phyloP scores from a whole-genome alignment of 2,329 filamentous ascomycete genomes.

The Cordyceps cateniannulata region DNA sequence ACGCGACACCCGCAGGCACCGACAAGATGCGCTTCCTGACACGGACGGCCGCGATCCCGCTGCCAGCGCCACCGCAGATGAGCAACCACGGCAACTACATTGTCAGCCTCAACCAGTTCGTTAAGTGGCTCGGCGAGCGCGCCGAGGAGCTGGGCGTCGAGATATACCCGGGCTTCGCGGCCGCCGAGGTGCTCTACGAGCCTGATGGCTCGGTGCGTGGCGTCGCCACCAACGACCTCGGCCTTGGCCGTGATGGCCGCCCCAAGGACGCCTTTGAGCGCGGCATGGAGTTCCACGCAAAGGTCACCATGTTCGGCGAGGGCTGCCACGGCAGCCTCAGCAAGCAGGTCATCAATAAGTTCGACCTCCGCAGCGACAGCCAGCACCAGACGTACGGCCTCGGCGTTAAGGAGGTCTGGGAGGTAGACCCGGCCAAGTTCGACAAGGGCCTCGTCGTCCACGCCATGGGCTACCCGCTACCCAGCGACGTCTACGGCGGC shows the following conservation, averaged over 20 bases:
- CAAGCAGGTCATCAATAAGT: constrained; percentile 93
- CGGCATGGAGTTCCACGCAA: constrained; percentile 96
- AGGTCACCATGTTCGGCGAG: constrained; percentile 86
- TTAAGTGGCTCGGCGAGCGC: constrained; percentile 90
- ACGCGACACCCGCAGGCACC: constrained; percentile 73
- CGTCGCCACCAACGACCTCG: constrained; percentile 93
- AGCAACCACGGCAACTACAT: constrained; percentile 98
- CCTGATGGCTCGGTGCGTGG: constrained; percentile 83
- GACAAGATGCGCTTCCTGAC: constrained; percentile 96
- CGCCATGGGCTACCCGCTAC: constrained; percentile 86
- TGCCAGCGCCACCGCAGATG: constrained; percentile 94
- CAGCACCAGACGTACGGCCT: constrained; percentile 93
- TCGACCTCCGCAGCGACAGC: constrained; percentile 79
- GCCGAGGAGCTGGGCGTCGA: constrained; percentile 97
- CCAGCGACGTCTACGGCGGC: constrained; percentile 86
- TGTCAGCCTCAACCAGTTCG: constrained; percentile 88
- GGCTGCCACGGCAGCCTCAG: constrained; percentile 93
- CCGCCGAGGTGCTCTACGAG: constrained; percentile 84
- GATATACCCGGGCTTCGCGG: constrained; percentile 92
- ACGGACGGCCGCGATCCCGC: constrained; percentile 66
- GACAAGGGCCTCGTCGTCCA: constrained; percentile 78
- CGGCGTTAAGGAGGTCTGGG: constrained; percentile 96
- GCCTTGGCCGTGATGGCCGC: constrained; percentile 72
- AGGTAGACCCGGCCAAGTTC: constrained; percentile 89
- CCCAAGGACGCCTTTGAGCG: constrained; percentile 89